Evolutionary conservation across 225 moss, liverwort and hornwort genomes (phyloP).

Genomic region (Polytrichum commune): DNA sequence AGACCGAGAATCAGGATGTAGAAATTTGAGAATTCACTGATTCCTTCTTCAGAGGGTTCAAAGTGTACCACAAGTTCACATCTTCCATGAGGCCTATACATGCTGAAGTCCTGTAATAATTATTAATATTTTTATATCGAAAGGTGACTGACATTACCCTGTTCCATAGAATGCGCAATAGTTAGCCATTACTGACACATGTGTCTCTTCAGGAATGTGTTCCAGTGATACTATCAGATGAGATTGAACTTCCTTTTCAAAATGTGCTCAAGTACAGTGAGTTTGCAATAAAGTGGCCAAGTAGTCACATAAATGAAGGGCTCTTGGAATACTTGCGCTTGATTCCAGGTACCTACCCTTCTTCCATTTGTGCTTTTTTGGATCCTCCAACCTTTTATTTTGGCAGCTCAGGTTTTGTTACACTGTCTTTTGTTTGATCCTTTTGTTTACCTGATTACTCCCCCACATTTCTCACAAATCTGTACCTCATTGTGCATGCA

Average conservation of each 20-base stretch:
- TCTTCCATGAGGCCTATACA: too few relatives aligned
- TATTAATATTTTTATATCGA: too few relatives aligned
- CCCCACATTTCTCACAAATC: too few relatives aligned
- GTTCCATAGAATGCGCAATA: too few relatives aligned
- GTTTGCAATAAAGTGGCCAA: constrained; percentile 70
- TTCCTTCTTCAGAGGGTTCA: too few relatives aligned
- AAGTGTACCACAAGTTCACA: too few relatives aligned
- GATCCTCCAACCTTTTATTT: not conserved
- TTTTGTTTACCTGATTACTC: too few relatives aligned
- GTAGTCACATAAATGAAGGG: constrained; percentile 40
- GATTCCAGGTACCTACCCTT: constrained; percentile 44
- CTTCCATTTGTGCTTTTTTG: not conserved
- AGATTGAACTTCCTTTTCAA: constrained; percentile 68
- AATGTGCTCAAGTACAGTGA: constrained; percentile 61
- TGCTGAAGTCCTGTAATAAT: too few relatives aligned
- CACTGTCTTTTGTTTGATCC: too few relatives aligned
- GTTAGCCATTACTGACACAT: not conserved
- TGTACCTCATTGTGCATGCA: constrained; percentile 10
- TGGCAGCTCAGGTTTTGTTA: not conserved
- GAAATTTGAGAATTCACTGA: too few relatives aligned
- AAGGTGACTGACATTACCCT: too few relatives aligned
- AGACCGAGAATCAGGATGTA: too few relatives aligned
- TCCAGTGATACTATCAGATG: constrained; percentile 64
- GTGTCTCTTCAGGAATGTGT: constrained; percentile 56
- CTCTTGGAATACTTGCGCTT: constrained; percentile 54